Percentiles rank a stretch among this genome's conserved stretches.
These are phyloP conservation scores for Globisporangium barbulae DNA, from an alignment of 352 stramenopile genomes.

Conservation along the genomic window DNA sequence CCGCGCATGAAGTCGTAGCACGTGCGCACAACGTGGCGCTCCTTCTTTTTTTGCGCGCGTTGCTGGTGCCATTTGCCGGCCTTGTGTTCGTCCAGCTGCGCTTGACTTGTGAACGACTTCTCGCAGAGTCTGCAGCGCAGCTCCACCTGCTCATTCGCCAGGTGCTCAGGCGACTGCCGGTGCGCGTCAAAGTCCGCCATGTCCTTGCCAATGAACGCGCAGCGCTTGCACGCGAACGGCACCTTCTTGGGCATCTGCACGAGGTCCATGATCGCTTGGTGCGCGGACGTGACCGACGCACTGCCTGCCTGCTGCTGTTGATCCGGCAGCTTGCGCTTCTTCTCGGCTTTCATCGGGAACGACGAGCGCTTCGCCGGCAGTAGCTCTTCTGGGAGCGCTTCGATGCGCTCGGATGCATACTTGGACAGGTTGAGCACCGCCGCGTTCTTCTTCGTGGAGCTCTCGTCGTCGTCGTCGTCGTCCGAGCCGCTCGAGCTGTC, in stretches of 20 bases:
- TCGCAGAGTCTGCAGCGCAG: conserved; percentile 60
- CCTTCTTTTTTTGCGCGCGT: conserved; percentile 61
- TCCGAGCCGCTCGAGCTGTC: conserved; percentile 25
- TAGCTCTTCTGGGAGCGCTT: conserved; percentile 51
- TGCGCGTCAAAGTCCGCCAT: conserved; percentile 65
- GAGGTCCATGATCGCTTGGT: conserved; percentile 35
- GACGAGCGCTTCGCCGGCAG: conserved; percentile 35
- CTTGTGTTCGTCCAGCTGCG: conserved; percentile 74
- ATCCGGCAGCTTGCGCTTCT: conserved; percentile 38
- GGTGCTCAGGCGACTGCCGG: conserved; percentile 41
- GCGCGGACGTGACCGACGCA: conserved; percentile 25
- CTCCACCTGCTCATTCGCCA: conserved; percentile 29
- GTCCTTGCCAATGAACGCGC: conserved; percentile 71
- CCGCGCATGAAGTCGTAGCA: conserved; percentile 86
- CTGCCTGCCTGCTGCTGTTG: conserved; percentile 16
- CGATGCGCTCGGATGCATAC: conserved; percentile 60
- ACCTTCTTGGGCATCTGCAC: conserved; percentile 70
- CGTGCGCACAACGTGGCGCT: conserved; percentile 59
- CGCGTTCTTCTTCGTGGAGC: not conserved
- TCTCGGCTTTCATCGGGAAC: conserved; percentile 23
- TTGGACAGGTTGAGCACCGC: conserved; percentile 66
- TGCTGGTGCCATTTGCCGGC: conserved; percentile 83
- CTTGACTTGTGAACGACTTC: conserved; percentile 77
- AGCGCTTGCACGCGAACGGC: conserved; percentile 81
- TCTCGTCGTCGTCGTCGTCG: conserved; percentile 11